Evolutionary conservation across 768 basidiomycete genomes (phyloP).

Genomic region (Dioszegia crocea): DNA sequence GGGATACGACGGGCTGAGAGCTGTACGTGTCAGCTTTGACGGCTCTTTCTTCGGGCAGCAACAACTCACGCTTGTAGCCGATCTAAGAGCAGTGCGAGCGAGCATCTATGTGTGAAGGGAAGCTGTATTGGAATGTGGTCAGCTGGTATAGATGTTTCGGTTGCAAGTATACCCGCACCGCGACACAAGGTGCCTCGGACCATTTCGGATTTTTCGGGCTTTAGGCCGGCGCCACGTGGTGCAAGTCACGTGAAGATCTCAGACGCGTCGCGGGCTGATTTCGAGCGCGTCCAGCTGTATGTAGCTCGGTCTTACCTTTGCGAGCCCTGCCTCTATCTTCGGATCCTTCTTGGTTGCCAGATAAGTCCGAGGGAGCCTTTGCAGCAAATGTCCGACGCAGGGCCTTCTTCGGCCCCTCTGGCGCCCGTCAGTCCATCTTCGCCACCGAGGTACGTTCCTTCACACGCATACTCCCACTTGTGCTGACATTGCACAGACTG

Average conservation of each 20-base stretch:
- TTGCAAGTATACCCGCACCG: background rate
- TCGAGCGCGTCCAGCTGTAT: background rate
- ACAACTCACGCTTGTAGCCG: constrained; percentile 38
- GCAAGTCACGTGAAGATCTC: background rate
- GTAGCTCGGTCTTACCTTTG: no score
- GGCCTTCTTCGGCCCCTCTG: no score
- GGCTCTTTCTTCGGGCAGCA: background rate
- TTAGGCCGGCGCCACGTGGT: background rate
- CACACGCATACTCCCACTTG: background rate
- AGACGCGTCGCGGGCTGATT: no score
- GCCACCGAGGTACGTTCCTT: background rate
- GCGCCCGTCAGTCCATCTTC: background rate
- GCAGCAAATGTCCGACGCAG: no score
- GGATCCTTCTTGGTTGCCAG: no score
- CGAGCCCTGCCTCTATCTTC: no score
- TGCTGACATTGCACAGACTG: constrained; percentile 15
- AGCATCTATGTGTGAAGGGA: constrained; percentile 19
- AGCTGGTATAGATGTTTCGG: background rate
- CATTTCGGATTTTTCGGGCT: background rate
- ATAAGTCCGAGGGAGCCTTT: no score
- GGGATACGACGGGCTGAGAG: constrained; percentile 22
- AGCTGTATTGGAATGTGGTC: background rate
- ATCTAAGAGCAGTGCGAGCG: constrained; percentile 23
- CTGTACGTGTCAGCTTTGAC: constrained; percentile 7
- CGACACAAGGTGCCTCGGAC: background rate